A percentile compares a stretch with the other conserved stretches of the same genome.
Conservation (phyloP, 805 yeast species). For the Saturnispora besseyi region DNA sequence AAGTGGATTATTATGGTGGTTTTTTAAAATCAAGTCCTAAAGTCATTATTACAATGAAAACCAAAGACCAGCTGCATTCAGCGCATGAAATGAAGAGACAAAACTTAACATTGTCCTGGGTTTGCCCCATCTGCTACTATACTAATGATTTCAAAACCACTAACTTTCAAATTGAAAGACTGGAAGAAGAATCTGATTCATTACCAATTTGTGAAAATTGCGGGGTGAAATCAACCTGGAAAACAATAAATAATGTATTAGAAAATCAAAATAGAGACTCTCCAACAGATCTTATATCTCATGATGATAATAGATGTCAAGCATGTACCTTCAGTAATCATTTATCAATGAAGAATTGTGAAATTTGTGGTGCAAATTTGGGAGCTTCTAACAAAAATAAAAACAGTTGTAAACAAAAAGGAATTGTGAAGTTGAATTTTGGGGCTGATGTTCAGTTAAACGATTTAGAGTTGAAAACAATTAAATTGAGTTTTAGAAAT, state of each 20-base stretch:
- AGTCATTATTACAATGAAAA: constrained; percentile 31
- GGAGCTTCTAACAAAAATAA: constrained; percentile 14
- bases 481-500: constrained; percentile 67
- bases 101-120: constrained; percentile 45
- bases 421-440: background rate
- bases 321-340: constrained; percentile 67
- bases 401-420: background rate
- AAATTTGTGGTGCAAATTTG: constrained; percentile 69
- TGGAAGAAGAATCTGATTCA: constrained; percentile 9
- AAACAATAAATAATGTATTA: constrained; percentile 24
- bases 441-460: constrained; percentile 4
- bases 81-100: background rate
- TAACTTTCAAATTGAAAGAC: constrained; percentile 1
- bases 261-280: background rate
- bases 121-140: constrained; percentile 82
- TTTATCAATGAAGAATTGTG: constrained; percentile 69
- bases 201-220: constrained; percentile 50
- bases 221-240: constrained; percentile 43
- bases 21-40: constrained; percentile 77
- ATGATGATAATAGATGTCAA: constrained; percentile 36
- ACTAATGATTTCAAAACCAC: constrained; percentile 38
- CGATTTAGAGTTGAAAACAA: constrained; percentile 25
- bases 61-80: background rate
- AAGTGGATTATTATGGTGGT: constrained; percentile 31
- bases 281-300: constrained; percentile 14